A percentile compares a stretch with the other conserved stretches of the same genome.
Conservation (phyloP, 208 protist species). For the Acanthamoeba castellanii region DNA sequence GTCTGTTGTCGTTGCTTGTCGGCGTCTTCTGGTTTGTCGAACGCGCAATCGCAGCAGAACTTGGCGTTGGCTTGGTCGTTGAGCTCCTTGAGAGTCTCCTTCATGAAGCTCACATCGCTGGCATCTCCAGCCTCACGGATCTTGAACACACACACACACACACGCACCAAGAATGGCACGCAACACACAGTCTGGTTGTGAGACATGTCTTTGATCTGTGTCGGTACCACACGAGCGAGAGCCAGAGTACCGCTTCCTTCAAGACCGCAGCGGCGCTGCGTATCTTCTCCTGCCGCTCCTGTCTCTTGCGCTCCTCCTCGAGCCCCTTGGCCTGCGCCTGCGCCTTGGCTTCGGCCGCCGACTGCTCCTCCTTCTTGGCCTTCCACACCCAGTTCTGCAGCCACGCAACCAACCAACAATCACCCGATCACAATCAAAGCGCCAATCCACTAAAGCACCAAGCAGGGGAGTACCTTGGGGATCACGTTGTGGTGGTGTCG, state of each 20-base stretch:
- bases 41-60: conserved; percentile 13
- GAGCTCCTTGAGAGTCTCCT: neutral
- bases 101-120: neutral
- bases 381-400: conserved; percentile 31
- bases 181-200: no score
- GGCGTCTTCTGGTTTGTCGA: neutral
- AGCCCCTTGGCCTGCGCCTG: neutral
- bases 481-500: conserved; percentile 44
- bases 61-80: neutral
- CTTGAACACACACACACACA: no score
- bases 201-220: no score
- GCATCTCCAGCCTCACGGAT: neutral
- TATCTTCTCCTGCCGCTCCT: neutral
- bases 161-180: no score
- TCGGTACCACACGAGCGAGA: no score
- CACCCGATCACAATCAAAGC: neutral
- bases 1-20: no score
- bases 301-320: neutral
- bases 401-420: neutral
- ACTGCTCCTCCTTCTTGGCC: neutral
- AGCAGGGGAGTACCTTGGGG: neutral
- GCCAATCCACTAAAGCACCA: no score
- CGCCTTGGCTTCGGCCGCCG: neutral
- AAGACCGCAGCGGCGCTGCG: neutral
- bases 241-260: neutral